These are phyloP conservation scores for Cymbopogon flexuosus DNA, from an alignment of 202 grass and related monocot species.

Conservation along the genomic window DNA sequence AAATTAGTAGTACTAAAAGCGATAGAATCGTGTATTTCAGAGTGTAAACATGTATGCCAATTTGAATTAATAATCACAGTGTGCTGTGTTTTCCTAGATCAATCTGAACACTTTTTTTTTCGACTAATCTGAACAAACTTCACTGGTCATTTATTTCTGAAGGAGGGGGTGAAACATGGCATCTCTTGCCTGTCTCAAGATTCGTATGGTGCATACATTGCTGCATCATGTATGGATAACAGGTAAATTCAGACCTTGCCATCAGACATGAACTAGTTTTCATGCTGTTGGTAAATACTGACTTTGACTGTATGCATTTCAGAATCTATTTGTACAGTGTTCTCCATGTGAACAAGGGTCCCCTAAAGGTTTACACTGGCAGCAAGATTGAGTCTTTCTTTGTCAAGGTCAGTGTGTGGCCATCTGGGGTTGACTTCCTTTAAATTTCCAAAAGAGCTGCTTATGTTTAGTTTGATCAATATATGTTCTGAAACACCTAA, in stretches of 20 bases:
- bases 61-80: neutral
- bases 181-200: slow-evolving; percentile 92
- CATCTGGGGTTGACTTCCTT: neutral
- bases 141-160: slow-evolving; percentile 34
- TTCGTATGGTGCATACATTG: slow-evolving; percentile 60
- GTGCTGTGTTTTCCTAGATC: neutral
- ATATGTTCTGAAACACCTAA: slow-evolving; percentile 24
- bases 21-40: neutral
- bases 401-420: slow-evolving; percentile 67
- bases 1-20: neutral
- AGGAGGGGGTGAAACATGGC: slow-evolving; percentile 79
- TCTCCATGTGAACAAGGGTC: slow-evolving; percentile 74
- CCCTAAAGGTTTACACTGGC: slow-evolving; percentile 59
- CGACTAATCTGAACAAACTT: neutral
- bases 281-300: neutral
- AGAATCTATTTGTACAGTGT: slow-evolving; percentile 92
- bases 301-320: slow-evolving; percentile 30
- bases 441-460: neutral
- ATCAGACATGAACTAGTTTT: neutral
- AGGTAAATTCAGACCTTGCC: slow-evolving; percentile 41
- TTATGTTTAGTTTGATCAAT: slow-evolving; percentile 5
- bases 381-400: slow-evolving; percentile 97
- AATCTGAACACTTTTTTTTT: slow-evolving; percentile 15
- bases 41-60: neutral
- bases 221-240: slow-evolving; percentile 87